phyloP scores from a whole-genome alignment of 2,329 filamentous ascomycete genomes.

The Davidsoniella eucalypti region DNA sequence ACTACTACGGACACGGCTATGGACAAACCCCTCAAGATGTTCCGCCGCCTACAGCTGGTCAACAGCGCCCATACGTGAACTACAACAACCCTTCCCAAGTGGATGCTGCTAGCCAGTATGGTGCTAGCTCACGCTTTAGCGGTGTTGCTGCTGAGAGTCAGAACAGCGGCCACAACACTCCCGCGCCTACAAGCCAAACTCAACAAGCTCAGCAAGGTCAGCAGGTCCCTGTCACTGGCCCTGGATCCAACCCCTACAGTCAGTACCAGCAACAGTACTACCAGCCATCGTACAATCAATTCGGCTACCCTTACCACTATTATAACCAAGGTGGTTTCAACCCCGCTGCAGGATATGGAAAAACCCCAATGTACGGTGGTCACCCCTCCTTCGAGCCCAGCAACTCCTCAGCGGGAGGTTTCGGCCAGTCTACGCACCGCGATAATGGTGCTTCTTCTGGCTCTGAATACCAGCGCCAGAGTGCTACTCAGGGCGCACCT shows the following conservation, averaged over 20 bases:
- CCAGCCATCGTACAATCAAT: conserved; percentile 42
- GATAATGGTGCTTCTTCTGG: conserved; percentile 32
- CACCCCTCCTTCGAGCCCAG: conserved; percentile 42
- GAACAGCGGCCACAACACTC: conserved; percentile 80
- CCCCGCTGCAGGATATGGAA: conserved; percentile 31
- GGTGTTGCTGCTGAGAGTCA: conserved; percentile 50
- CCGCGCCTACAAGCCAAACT: conserved; percentile 54
- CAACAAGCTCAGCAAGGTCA: conserved; percentile 17
- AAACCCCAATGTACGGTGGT: conserved; percentile 37
- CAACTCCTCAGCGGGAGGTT: conserved; percentile 35
- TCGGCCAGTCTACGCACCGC: conserved; percentile 36
- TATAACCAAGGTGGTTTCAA: conserved; percentile 33
- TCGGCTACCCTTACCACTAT: conserved; percentile 38
- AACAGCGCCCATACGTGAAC: conserved; percentile 50
- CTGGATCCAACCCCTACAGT: conserved; percentile 22
- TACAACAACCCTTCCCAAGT: conserved; percentile 47
- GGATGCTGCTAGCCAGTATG: conserved; percentile 52
- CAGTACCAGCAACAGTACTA: conserved; percentile 38
- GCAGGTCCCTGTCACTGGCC: conserved; percentile 23
- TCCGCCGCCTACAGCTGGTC: conserved; percentile 24
- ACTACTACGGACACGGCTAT: conserved; percentile 37
- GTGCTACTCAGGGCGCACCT: conserved; percentile 34
- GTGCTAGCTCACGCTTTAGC: conserved; percentile 51
- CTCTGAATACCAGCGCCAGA: conserved; percentile 37
- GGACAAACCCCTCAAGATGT: conserved; percentile 58